Conservation (phyloP, 1,284 basidiomycete genomes). For the Ceratobasidium sp. region DNA sequence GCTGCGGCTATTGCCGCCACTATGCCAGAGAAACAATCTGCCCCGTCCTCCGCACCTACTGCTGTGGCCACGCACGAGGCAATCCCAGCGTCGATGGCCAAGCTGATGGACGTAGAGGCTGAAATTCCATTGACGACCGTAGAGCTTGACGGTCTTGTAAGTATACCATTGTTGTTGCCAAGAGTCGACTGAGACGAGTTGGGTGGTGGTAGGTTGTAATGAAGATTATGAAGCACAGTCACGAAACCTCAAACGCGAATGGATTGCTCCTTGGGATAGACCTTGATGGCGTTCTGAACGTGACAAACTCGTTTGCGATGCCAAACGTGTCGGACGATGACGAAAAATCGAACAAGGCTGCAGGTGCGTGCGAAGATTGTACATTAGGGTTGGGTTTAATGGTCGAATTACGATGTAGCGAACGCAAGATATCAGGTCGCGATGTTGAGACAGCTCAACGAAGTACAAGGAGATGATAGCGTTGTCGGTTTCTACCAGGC, state of each 20-base stretch:
- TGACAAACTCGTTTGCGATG: conserved; percentile 93
- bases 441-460: conserved; percentile 89
- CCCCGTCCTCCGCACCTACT: conserved; percentile 67
- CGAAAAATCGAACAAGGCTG: conserved; percentile 63
- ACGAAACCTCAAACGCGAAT: conserved; percentile 78
- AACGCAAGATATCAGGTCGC: conserved; percentile 74
- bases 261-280: conserved; percentile 93
- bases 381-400: conserved; percentile 21
- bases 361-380: neutral
- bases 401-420: neutral
- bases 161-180: conserved; percentile 54
- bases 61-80: conserved; percentile 74
- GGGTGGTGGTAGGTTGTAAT: conserved; percentile 78
- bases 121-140: conserved; percentile 83
- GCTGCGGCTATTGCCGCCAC: conserved; percentile 86
- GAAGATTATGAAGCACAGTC: conserved; percentile 91
- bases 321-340: conserved; percentile 79
- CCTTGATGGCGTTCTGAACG: conserved; percentile 89
- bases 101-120: conserved; percentile 90
- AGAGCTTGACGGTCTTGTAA: conserved; percentile 87
- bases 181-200: neutral
- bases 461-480: conserved; percentile 94
- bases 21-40: conserved; percentile 70
- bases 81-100: conserved; percentile 90
- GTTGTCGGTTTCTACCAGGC: conserved; percentile 98